Percentiles rank a stretch among this genome's conserved stretches.
Conservation (phyloP, 345 rosid species). For the Dimocarpus longan region DNA sequence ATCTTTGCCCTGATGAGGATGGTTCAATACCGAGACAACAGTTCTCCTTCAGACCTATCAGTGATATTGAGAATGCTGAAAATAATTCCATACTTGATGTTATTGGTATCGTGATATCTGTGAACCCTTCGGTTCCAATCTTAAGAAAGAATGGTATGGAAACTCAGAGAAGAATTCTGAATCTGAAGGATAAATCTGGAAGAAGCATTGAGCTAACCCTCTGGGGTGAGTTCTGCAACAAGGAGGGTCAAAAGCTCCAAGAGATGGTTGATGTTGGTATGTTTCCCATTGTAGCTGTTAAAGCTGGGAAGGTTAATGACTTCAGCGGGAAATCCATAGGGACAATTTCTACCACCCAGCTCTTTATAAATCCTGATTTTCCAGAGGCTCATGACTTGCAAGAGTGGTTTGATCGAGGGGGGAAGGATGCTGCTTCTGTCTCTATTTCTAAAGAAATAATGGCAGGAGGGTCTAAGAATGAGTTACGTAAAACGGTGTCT, state of each 20-base stretch:
- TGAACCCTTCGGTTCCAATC: slow-evolving; percentile 79
- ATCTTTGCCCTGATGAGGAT: slow-evolving; percentile 80
- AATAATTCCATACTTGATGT: slow-evolving; percentile 77
- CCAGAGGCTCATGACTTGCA: slow-evolving; percentile 65
- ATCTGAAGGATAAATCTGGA: slow-evolving; percentile 79
- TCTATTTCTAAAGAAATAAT: slow-evolving; percentile 76
- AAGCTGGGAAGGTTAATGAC: slow-evolving; percentile 86
- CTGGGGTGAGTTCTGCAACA: slow-evolving; percentile 92
- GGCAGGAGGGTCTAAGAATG: slow-evolving; percentile 58
- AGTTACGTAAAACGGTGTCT: slow-evolving; percentile 64
- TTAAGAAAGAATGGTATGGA: slow-evolving; percentile 95
- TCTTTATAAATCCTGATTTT: slow-evolving; percentile 78
- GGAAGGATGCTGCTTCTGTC: slow-evolving; percentile 53
- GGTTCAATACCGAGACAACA: slow-evolving; percentile 83
- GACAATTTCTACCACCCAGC: slow-evolving; percentile 80
- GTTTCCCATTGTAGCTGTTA: slow-evolving; percentile 77
- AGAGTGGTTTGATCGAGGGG: slow-evolving; percentile 81
- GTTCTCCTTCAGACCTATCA: slow-evolving; percentile 76
- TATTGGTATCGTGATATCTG: slow-evolving; percentile 71
- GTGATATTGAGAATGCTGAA: slow-evolving; percentile 79
- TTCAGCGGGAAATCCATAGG: slow-evolving; percentile 87
- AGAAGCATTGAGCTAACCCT: slow-evolving; percentile 77
- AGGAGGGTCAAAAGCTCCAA: slow-evolving; percentile 79
- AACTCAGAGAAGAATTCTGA: slow-evolving; percentile 83
- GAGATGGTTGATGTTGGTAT: slow-evolving; percentile 70